Evolutionary conservation across 73 alveolate genomes (phyloP), one percentile per base, ranked within the genome.

Genomic region (Blepharisma stoltei): DNA sequence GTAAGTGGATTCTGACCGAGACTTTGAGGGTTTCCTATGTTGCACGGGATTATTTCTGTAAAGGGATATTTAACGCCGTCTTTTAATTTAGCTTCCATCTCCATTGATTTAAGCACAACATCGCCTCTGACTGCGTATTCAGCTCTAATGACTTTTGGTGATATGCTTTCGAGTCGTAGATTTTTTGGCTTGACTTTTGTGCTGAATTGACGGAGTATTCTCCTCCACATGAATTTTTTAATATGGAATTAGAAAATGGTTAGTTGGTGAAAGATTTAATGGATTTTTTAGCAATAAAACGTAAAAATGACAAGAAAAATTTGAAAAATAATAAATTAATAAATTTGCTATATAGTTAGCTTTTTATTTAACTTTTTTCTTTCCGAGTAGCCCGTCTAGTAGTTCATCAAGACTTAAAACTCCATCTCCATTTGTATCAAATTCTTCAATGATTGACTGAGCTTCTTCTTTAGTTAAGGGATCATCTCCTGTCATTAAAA

Each of bases 41-140:
- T 71, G 60, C 80, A 77, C 49, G 77, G 81, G 1, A 81, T 84
- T 32, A 85, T 68, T 66, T 81, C 54, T 20, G 80, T 81, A 54
- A 85, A 81, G 50, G 60, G 60, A 37, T 54, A 55, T 46, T 77
- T 77, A 67, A 54, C 67, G 7, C 84, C 84, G 7, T 54, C 67
- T 43, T 76, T 75, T 37, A 85, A 70, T 7, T 48, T 84, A 23
- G 71, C 54, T 25, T 54, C 52, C 65, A 85, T 80, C 54, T 85
- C 92, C 32, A 46, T 54, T 7, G 88, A 84, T 50, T 86, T 84
- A 27, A 71, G 70, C 11, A 86, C 88, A 37, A 85, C 66, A 9
- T 73, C 66, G 4, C 92, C 92, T 80, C 92, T 70, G 2, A 85
- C 92, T 9, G 92, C 92, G 47, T 85, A 85, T 67, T 81, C 86